Conservation (phyloP, 371 early-diverging fungal genomes). For the Chytridium lagenaria region DNA sequence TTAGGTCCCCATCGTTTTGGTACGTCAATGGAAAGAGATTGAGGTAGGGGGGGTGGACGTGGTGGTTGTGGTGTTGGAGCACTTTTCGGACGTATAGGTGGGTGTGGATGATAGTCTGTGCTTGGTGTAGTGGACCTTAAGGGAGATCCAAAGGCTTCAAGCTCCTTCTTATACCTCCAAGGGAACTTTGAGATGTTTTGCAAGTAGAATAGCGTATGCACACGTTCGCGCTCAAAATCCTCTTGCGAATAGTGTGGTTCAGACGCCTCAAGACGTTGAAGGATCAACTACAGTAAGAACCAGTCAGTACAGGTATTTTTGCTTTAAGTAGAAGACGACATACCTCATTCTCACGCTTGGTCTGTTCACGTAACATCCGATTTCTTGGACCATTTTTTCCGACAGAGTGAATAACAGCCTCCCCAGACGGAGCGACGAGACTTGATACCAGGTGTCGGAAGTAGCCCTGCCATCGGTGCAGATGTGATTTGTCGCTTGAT, state of each 20-base stretch:
- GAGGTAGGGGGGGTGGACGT: neutral
- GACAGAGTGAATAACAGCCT: constrained; percentile 14
- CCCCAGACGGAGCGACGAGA: constrained; percentile 15
- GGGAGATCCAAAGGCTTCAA: neutral
- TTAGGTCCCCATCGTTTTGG: neutral
- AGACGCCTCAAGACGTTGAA: constrained; percentile 32
- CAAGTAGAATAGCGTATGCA: constrained; percentile 21
- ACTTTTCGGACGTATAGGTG: neutral
- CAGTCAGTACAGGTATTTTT: no score
- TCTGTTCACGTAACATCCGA: constrained; percentile 16
- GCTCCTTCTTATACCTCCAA: constrained; percentile 20
- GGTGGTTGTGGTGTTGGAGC: neutral
- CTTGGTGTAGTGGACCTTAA: neutral
- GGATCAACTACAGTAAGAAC: constrained; percentile 13
- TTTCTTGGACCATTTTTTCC: constrained; percentile 35
- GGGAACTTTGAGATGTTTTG: constrained; percentile 35
- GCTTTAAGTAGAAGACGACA: no score
- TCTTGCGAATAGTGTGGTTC: constrained; percentile 19
- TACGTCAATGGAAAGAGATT: neutral
- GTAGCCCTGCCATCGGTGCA: neutral
- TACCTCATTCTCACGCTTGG: constrained; percentile 32
- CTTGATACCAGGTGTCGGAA: constrained; percentile 10
- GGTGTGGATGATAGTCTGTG: neutral
- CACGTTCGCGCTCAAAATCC: constrained; percentile 22
- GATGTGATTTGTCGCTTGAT: constrained; percentile 29